Base-by-base conservation (phyloP, 2,329 filamentous ascomycete genomes). In the Penicillium oxalicum region DNA sequence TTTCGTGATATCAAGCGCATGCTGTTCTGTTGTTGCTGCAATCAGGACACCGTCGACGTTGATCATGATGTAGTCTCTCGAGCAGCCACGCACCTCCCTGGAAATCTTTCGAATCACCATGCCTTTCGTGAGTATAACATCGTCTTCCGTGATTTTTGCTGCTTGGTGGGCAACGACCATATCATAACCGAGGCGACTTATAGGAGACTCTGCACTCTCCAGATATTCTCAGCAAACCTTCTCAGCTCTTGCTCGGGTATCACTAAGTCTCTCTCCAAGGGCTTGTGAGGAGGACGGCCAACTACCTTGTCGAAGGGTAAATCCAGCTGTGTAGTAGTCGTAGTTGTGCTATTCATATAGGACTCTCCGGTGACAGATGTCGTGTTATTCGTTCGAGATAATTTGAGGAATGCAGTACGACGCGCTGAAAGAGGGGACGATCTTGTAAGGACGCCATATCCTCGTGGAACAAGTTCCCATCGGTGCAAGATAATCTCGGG, bases 281-380 rank as follows among this genome's bases (percentile, higher is more conserved):
- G 44, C 25, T 49, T 45, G n/a, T 45, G 41, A 52, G 51, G 49
- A 47, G 49, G 69, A 69, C 84, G 82, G 46, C 24, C 38, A 51
- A 54, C 51, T 48, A 51, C 13, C 39, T 56, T 53, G 35, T 51
- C 37, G 27, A 54, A 56, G 35, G 67, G 35, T 51, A 51, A 40
- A 41, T 47, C 44, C 29, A 53, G 45, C 28, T 53, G 51, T 44
- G 47, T 58, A 43, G 51, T 53, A 44, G 50, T 50, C 37, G 44
- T 51, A 52, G 32, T 54, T 50, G 44, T 56, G 44, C 36, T 46
- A 51, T 56, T 51, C 25, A 52, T 45, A 28, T 50, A 45, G 34
- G 48, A 56, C 51, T 55, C 51, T 49, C 54, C 48, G 11, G 49
- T 55, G 33, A 58, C 35, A 39, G 33, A 48, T 47, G 50, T 55